These are phyloP conservation scores for Astrocystis sublimbata DNA, from an alignment of 495 filamentous ascomycete genomes.

Conservation along the genomic window DNA sequence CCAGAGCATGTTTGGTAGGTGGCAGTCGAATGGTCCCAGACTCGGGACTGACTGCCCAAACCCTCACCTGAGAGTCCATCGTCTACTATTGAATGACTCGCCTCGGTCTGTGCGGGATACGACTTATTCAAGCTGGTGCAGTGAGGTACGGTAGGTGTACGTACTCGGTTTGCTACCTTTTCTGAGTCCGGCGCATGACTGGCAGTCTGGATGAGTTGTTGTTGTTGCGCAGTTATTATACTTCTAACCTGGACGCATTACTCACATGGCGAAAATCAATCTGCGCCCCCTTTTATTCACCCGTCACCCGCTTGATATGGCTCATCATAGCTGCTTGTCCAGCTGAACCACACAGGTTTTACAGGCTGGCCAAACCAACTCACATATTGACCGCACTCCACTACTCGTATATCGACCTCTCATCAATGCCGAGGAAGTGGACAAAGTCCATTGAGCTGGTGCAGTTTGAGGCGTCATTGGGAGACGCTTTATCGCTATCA, in stretches of 20 bases:
- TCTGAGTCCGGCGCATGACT: not conserved
- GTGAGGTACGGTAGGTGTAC: not conserved
- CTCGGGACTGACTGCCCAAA: not conserved
- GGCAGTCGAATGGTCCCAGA: not conserved
- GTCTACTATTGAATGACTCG: too few relatives aligned
- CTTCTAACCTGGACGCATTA: not conserved
- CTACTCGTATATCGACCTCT: not conserved
- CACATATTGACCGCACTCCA: not conserved
- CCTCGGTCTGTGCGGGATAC: not conserved
- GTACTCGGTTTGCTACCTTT: not conserved
- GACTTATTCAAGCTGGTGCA: not conserved
- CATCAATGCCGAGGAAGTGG: not conserved
- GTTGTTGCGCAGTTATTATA: not conserved
- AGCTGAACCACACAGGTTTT: not conserved
- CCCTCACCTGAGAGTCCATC: too few relatives aligned
- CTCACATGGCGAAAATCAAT: not conserved
- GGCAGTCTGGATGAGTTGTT: not conserved
- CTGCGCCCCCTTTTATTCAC: not conserved
- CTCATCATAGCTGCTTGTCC: not conserved
- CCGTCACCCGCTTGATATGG: not conserved
- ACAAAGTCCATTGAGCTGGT: not conserved
- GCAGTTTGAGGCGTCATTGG: not conserved
- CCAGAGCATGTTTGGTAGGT: not conserved
- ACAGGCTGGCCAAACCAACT: not conserved
- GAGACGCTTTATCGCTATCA: not conserved